Conservation (phyloP, 805 yeast genomes). For the Hanseniaspora pseudoguilliermondii region DNA sequence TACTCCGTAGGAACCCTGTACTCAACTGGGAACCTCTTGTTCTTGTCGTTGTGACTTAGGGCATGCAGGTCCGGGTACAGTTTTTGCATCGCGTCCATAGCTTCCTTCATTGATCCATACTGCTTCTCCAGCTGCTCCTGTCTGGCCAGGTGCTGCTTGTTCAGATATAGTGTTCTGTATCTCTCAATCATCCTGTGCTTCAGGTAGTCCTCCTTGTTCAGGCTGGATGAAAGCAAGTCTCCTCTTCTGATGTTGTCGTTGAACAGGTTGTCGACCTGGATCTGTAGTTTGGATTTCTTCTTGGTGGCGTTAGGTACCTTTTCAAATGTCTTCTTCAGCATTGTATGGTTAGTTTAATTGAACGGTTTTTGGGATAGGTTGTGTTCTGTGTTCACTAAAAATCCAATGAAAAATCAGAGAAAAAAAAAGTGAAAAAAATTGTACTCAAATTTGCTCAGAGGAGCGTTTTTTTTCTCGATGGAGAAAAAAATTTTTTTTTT, state of each 20-base stretch:
- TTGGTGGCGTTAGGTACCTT: too few relatives aligned
- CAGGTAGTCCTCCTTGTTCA: conserved; percentile 59
- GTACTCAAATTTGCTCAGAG: too few relatives aligned
- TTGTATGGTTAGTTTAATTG: background rate
- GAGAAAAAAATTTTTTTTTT: background rate
- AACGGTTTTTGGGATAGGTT: too few relatives aligned
- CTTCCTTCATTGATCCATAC: conserved; percentile 49
- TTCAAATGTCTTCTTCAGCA: background rate
- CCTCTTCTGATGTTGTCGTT: background rate
- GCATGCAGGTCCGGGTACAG: conserved; percentile 44
- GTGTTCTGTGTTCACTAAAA: too few relatives aligned
- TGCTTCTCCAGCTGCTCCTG: conserved; percentile 42
- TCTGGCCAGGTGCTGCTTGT: conserved; percentile 36
- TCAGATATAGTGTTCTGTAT: conserved; percentile 64
- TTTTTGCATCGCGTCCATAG: conserved; percentile 55
- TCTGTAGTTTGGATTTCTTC: background rate
- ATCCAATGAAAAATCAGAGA: too few relatives aligned
- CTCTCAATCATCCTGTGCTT: conserved; percentile 71
- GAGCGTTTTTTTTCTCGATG: too few relatives aligned
- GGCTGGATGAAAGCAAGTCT: background rate
- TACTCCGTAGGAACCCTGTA: conserved; percentile 77
- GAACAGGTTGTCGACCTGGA: conserved; percentile 5
- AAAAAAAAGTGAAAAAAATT: too few relatives aligned
- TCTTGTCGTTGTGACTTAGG: conserved; percentile 45
- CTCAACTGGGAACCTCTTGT: conserved; percentile 66